These are phyloP conservation scores for Ampelocalamus luodianensis DNA, from an alignment of 176 grass and related monocot species.

Conservation along the genomic window DNA sequence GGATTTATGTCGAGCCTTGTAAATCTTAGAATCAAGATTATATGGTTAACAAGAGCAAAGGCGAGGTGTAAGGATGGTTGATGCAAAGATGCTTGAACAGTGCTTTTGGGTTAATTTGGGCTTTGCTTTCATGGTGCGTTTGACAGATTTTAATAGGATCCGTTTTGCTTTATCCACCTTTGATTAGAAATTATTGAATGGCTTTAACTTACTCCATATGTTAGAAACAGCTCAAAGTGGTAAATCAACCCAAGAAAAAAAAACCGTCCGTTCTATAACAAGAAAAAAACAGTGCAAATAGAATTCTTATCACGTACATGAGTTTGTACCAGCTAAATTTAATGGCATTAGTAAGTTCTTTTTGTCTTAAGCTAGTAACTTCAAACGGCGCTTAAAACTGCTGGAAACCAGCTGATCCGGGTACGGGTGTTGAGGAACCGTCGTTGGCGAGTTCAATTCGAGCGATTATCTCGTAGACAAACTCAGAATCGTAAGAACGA, in stretches of 20 bases:
- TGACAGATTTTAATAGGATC: neutral
- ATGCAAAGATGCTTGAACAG: neutral
- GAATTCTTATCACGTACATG: neutral
- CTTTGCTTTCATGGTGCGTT: neutral
- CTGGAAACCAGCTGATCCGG: neutral
- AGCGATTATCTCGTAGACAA: too few species aligned
- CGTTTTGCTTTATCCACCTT: neutral
- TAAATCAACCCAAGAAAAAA: neutral
- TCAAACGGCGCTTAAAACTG: slow-evolving; percentile 7
- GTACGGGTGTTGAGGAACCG: too few species aligned
- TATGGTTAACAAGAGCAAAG: neutral
- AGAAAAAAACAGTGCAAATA: neutral
- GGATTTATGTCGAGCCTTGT: neutral
- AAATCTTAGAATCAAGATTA: neutral
- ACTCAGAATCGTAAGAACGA: too few species aligned
- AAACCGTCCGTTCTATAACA: neutral
- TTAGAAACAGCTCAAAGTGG: too few species aligned
- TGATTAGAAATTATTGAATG: neutral
- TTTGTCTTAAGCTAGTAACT: neutral
- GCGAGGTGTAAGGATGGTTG: neutral
- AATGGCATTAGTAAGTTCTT: neutral
- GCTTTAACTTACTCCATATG: neutral
- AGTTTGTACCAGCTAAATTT: neutral
- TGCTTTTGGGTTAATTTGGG: neutral
- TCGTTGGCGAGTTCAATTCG: too few species aligned